These are phyloP conservation scores for Clavaria fumosa DNA, from an alignment of 768 basidiomycete species.

Conservation along the genomic window DNA sequence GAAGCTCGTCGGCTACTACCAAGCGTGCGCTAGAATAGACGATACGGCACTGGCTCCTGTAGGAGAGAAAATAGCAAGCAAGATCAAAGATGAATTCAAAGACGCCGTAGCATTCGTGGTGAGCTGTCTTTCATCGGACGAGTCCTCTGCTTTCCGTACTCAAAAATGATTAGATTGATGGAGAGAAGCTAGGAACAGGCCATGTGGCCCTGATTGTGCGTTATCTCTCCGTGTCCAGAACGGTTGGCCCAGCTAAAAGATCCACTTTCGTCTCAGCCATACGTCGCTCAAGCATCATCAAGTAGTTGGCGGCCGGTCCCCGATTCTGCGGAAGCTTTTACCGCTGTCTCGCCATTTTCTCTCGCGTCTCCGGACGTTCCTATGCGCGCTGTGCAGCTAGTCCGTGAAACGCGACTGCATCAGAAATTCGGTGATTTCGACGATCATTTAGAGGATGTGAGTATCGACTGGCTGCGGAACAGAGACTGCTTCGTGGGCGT, in stretches of 20 bases:
- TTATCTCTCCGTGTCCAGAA: too few species aligned
- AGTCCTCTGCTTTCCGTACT: constrained; percentile 2
- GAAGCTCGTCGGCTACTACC: constrained; percentile 58
- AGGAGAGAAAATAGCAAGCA: constrained; percentile 45
- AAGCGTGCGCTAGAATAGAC: constrained; percentile 50
- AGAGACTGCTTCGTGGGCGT: background rate
- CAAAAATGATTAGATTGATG: constrained; percentile 36
- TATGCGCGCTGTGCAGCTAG: constrained; percentile 29
- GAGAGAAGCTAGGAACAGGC: constrained; percentile 35
- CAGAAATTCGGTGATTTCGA: constrained; percentile 64
- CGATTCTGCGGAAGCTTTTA: constrained; percentile 27
- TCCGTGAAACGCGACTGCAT: constrained; percentile 35
- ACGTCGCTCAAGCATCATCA: constrained; percentile 25
- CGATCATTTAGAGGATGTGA: constrained; percentile 66
- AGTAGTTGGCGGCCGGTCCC: constrained; percentile 34
- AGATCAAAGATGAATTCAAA: constrained; percentile 36
- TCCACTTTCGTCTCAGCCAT: constrained; percentile 27
- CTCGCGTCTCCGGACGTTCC: constrained; percentile 33
- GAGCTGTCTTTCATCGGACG: constrained; percentile 13
- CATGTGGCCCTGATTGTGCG: constrained; percentile 45
- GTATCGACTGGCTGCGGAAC: constrained; percentile 37
- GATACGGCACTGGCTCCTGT: constrained; percentile 48
- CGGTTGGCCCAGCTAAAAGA: too few species aligned
- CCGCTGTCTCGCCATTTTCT: constrained; percentile 28
- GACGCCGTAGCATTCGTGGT: constrained; percentile 62